Evolutionary conservation across 768 basidiomycete species (phyloP).

Genomic region (Rhizopogon rudus): DNA sequence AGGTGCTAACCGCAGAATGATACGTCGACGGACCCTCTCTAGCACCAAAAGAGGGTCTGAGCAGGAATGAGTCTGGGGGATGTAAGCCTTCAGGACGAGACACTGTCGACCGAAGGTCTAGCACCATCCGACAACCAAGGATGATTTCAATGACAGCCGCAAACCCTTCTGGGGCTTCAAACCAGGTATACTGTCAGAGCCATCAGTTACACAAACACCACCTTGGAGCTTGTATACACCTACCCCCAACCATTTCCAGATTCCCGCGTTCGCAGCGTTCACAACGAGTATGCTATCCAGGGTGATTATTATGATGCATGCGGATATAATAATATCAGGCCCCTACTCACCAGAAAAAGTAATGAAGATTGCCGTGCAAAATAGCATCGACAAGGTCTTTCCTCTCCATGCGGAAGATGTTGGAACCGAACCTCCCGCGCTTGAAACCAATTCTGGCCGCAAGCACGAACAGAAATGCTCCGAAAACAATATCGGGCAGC

Average conservation of each 20-base stretch:
- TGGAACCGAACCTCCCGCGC: background rate
- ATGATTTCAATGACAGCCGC: background rate
- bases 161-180: background rate
- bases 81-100: background rate
- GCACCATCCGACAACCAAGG: background rate
- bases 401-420: background rate
- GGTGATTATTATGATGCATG: background rate
- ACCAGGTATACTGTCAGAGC: background rate
- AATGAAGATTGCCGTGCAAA: background rate
- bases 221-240: background rate
- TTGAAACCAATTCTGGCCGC: background rate
- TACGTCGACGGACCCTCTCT: background rate
- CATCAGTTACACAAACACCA: background rate
- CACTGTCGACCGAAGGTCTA: background rate
- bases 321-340: background rate
- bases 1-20: background rate
- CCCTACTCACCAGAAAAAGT: background rate
- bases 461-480: background rate
- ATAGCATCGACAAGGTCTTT: background rate
- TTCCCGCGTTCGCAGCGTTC: background rate
- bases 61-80: background rate
- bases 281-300: background rate
- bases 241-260: background rate
- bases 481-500: background rate
- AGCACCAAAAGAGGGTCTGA: background rate